A percentile compares a stretch with the other conserved stretches of the same genome.
Conservation (phyloP, 257 asterid species). For the Plantago elongata region DNA sequence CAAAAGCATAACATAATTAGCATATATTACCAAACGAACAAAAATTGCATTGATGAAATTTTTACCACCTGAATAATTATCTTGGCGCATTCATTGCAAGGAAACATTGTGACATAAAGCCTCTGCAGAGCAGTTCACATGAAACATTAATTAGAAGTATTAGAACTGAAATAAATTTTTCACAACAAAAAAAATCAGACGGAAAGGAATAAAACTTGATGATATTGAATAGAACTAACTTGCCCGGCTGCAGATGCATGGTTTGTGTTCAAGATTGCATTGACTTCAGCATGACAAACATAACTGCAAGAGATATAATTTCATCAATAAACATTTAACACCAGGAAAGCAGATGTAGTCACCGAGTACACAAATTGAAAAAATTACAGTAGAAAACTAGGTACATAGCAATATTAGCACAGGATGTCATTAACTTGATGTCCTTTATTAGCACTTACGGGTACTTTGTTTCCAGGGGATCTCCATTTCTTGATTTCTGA, state of each 20-base stretch:
- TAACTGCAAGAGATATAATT: conserved; percentile 40
- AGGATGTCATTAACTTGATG: conserved; percentile 1
- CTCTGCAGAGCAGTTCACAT: conserved; percentile 50
- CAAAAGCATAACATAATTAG: neutral
- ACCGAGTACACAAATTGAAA: neutral
- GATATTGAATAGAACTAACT: conserved; percentile 37
- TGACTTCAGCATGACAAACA: conserved; percentile 96
- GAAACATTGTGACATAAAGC: conserved; percentile 92
- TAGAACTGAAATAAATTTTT: conserved; percentile 5
- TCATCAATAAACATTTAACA: conserved; percentile 2
- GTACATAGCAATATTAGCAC: neutral
- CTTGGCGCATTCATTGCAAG: conserved; percentile 95
- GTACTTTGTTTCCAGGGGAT: conserved; percentile 85
- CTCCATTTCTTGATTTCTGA: conserved; percentile 81
- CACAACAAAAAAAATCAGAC: too few relatives aligned
- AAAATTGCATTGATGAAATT: neutral
- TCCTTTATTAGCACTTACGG: conserved; percentile 58
- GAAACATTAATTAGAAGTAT: conserved; percentile 12
- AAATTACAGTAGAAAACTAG: neutral
- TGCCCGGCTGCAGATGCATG: conserved; percentile 97
- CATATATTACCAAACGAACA: neutral
- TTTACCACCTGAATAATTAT: conserved; percentile 73
- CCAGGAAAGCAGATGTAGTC: conserved; percentile 9
- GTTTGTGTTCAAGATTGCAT: conserved; percentile 87
- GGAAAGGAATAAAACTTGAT: conserved; percentile 4